Evolutionary conservation across 2,329 filamentous ascomycete species (phyloP).

Genomic region (Coleophoma cylindrospora): DNA sequence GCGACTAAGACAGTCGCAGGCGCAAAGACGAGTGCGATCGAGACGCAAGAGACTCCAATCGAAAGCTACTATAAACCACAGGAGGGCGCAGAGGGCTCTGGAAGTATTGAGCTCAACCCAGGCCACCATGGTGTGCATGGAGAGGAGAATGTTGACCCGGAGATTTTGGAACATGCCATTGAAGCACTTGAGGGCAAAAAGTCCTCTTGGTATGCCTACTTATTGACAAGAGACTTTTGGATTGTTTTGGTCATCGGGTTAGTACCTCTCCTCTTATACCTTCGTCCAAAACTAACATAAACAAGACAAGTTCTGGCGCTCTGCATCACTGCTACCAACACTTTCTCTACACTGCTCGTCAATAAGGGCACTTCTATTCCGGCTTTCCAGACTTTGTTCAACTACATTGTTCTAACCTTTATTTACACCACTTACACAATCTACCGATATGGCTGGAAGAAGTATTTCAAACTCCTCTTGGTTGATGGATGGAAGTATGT

Average conservation of each 20-base stretch:
- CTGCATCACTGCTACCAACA: constrained; percentile 90
- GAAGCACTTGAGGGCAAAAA: constrained; percentile 48
- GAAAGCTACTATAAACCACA: constrained; percentile 9
- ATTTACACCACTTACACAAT: constrained; percentile 80
- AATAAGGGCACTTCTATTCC: constrained; percentile 71
- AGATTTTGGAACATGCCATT: constrained; percentile 35
- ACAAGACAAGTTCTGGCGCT: constrained; percentile 72
- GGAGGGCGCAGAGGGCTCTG: constrained; percentile 12
- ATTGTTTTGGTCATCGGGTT: constrained; percentile 71
- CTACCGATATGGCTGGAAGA: constrained; percentile 70
- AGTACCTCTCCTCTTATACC: constrained; percentile 22
- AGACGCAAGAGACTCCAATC: constrained; percentile 8
- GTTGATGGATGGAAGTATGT: constrained; percentile 90
- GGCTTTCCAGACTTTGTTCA: constrained; percentile 93
- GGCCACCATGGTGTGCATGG: neutral
- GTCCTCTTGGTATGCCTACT: constrained; percentile 64
- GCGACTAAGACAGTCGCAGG: constrained; percentile 3
- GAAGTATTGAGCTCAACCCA: constrained; percentile 9
- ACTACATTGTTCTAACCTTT: constrained; percentile 78
- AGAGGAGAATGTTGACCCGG: constrained; percentile 13
- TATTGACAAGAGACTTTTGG: constrained; percentile 85
- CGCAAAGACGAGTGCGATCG: constrained; percentile 12
- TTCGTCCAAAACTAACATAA: constrained; percentile 2
- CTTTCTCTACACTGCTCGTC: constrained; percentile 74
- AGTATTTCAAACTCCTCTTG: constrained; percentile 58